A percentile compares a stretch with the other conserved stretches of the same genome.
phyloP scores from a whole-genome alignment of 768 basidiomycete genomes.

The Trametes gibbosa region DNA sequence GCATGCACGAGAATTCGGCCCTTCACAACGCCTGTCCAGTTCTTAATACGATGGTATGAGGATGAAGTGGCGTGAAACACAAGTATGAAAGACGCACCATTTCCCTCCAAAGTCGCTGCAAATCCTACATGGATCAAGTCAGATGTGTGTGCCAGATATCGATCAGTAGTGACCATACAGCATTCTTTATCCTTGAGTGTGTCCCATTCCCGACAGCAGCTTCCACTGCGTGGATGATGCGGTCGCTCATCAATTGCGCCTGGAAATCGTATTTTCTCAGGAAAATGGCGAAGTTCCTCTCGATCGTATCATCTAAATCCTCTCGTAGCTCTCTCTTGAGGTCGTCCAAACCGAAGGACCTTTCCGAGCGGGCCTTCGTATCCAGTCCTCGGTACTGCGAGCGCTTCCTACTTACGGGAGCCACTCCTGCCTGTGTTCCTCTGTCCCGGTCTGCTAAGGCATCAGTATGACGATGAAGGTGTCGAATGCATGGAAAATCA shows the following conservation, averaged over 20 bases:
- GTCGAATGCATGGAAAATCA: too few species aligned
- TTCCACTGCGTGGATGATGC: not conserved
- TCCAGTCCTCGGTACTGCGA: too few species aligned
- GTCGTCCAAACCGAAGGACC: not conserved
- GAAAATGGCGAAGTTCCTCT: slow-evolving; percentile 1
- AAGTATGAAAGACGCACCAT: too few species aligned
- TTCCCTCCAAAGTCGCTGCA: slow-evolving; percentile 50
- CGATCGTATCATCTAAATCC: not conserved
- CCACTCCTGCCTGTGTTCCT: not conserved
- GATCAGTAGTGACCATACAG: too few species aligned
- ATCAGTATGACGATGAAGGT: too few species aligned
- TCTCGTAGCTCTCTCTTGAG: slow-evolving; percentile 7
- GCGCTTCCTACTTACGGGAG: too few species aligned
- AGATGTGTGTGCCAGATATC: too few species aligned
- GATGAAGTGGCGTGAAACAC: too few species aligned
- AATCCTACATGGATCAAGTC: too few species aligned
- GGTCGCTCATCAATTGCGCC: not conserved
- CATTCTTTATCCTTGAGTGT: not conserved
- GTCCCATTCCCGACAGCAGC: not conserved
- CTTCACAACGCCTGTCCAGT: slow-evolving; percentile 53
- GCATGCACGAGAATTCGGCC: slow-evolving; percentile 47
- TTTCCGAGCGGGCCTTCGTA: not conserved
- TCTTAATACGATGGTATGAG: too few species aligned
- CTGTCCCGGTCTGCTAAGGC: not conserved
- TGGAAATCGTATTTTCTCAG: slow-evolving; percentile 2